These are phyloP conservation scores for Marasmius sp. DNA, from an alignment of 1,284 basidiomycete genomes.

Conservation along the genomic window DNA sequence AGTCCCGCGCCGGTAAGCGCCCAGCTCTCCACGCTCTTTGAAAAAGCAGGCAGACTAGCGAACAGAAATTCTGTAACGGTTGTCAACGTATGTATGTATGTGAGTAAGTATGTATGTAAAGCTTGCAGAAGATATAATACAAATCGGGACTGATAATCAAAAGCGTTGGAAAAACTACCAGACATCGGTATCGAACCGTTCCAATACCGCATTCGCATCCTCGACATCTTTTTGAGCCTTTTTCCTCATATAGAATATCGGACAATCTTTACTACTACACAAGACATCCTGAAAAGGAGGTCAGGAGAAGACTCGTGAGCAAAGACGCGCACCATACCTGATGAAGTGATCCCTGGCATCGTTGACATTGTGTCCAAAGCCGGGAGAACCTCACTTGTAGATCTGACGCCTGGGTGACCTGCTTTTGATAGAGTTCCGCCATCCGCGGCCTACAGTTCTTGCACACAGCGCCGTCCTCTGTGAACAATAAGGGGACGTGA, in stretches of 20 bases:
- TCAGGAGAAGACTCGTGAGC: neutral
- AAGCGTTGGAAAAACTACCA: constrained; percentile 40
- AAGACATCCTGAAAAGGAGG: constrained; percentile 75
- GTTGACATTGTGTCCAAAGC: constrained; percentile 95
- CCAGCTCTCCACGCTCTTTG: too few relatives aligned
- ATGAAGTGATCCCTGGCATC: constrained; percentile 94
- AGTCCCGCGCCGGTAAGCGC: too few relatives aligned
- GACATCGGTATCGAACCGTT: constrained; percentile 76
- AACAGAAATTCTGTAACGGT: too few relatives aligned
- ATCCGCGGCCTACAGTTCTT: constrained; percentile 86
- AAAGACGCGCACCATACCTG: constrained; percentile 54
- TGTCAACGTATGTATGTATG: too few relatives aligned
- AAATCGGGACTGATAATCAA: neutral
- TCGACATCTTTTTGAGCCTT: constrained; percentile 96
- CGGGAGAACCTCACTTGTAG: constrained; percentile 89
- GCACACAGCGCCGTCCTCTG: constrained; percentile 85
- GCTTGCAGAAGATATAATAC: neutral
- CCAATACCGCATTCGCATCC: constrained; percentile 73
- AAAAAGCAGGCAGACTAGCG: too few relatives aligned
- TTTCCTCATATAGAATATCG: constrained; percentile 97
- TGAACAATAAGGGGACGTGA: constrained; percentile 7
- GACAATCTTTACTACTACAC: constrained; percentile 96
- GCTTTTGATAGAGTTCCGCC: constrained; percentile 90
- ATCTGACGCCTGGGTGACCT: constrained; percentile 72
- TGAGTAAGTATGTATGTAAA: neutral